Evolutionary conservation across 805 yeast species (phyloP).

Genomic region (Dipodascopsis tothii): DNA sequence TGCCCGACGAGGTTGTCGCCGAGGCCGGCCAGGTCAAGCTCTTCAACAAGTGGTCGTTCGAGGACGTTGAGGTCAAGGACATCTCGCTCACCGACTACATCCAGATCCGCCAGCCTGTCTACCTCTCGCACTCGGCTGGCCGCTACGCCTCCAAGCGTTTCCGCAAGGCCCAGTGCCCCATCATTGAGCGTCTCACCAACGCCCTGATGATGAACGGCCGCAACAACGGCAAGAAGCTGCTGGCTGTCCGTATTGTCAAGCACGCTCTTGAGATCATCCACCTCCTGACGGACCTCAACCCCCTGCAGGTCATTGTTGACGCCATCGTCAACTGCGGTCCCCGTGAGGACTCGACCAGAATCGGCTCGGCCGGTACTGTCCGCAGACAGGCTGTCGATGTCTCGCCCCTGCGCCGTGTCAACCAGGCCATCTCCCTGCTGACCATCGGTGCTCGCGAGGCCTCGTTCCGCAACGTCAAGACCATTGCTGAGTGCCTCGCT

Average conservation of each 20-base stretch:
- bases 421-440: constrained; percentile 96
- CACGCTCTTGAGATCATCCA: constrained; percentile 97
- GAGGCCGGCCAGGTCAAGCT: constrained; percentile 94
- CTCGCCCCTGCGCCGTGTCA: constrained; percentile 99
- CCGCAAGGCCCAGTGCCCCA: constrained; percentile 99
- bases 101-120: constrained; percentile 95
- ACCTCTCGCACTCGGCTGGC: constrained; percentile 98
- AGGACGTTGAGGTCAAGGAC: constrained; percentile 95
- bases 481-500: constrained; percentile 99
- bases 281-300: constrained; percentile 98
- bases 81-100: constrained; percentile 97
- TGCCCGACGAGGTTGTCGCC: constrained; percentile 93
- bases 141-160: constrained; percentile 99
- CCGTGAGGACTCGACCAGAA: constrained; percentile 99
- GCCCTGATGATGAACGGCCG: constrained; percentile 99
- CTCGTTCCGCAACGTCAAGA: constrained; percentile 99
- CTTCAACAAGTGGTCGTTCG: constrained; percentile 99
- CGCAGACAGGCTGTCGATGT: constrained; percentile 99
- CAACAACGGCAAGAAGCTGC: constrained; percentile 99
- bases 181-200: constrained; percentile 98
- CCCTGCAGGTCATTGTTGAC: constrained; percentile 97
- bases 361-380: constrained; percentile 99
- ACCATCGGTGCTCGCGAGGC: constrained; percentile 99
- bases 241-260: constrained; percentile 99
- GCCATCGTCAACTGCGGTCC: constrained; percentile 99